Percentiles rank a stretch among this genome's conserved stretches.
phyloP scores from a whole-genome alignment of 2,329 filamentous ascomycete species.

The Talaromyces sp. region DNA sequence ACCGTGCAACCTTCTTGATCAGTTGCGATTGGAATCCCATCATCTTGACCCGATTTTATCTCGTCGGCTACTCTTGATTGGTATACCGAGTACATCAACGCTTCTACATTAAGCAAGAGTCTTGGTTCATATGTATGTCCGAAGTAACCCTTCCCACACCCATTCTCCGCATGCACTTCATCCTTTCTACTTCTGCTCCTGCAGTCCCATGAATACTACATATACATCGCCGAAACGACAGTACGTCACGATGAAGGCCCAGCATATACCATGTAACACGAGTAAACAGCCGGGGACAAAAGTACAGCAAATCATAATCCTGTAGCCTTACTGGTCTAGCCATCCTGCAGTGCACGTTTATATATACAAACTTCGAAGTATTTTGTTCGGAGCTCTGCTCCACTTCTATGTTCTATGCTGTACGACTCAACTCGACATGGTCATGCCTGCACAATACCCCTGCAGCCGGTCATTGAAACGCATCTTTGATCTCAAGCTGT shows the following conservation, averaged over 20 bases:
- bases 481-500: conserved; percentile 69
- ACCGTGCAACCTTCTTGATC: conserved; percentile 2
- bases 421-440: conserved; percentile 4
- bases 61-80: background rate
- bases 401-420: conserved; percentile 8
- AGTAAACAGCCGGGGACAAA: background rate
- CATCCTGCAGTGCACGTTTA: conserved; percentile 12
- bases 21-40: conserved; percentile 3
- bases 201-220: background rate
- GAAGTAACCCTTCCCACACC: too few species aligned
- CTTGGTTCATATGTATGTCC: too few species aligned
- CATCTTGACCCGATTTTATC: background rate
- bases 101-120: too few species aligned
- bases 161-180: too few species aligned
- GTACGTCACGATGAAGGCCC: background rate
- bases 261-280: background rate
- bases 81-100: background rate
- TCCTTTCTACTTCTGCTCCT: background rate
- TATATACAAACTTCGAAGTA: conserved; percentile 5
- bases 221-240: too few species aligned
- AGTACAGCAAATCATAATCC: background rate
- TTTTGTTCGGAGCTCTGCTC: background rate
- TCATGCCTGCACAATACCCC: conserved; percentile 35
- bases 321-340: background rate
- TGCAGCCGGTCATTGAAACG: conserved; percentile 40